Evolutionary conservation across 345 rosid species (phyloP).

Genomic region (Melaleuca quinquenervia): DNA sequence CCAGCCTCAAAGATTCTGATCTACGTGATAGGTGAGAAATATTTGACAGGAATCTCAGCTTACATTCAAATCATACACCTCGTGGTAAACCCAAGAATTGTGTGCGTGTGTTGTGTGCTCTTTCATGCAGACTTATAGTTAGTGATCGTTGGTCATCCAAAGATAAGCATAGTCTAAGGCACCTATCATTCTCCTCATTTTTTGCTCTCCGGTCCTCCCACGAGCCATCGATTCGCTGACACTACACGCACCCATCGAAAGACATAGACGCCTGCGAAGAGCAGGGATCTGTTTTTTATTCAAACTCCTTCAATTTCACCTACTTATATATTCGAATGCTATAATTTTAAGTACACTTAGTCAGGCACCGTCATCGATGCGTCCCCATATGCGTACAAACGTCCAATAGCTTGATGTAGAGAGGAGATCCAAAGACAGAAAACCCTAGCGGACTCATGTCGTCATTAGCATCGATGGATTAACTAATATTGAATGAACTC

Average conservation of each 20-base stretch:
- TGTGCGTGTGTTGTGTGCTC: neutral
- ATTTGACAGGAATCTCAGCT: neutral
- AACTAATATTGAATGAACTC: neutral
- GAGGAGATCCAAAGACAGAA: neutral
- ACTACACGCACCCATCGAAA: neutral
- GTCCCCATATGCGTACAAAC: neutral
- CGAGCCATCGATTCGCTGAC: neutral
- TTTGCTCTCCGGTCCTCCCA: neutral
- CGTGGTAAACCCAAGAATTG: neutral
- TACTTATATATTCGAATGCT: neutral
- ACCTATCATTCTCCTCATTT: neutral
- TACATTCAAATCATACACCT: neutral
- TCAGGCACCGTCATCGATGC: neutral
- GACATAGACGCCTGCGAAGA: neutral
- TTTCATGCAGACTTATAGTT: neutral
- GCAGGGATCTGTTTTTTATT: neutral
- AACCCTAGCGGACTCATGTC: neutral
- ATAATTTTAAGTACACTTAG: neutral
- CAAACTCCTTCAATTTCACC: neutral
- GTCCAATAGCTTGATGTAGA: neutral
- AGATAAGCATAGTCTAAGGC: neutral
- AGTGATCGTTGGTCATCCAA: neutral
- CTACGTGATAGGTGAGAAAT: neutral
- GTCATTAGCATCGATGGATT: neutral
- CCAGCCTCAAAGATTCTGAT: neutral